phyloP scores from a whole-genome alignment of 2,329 filamentous ascomycete species.

The Fusarium siculi region DNA sequence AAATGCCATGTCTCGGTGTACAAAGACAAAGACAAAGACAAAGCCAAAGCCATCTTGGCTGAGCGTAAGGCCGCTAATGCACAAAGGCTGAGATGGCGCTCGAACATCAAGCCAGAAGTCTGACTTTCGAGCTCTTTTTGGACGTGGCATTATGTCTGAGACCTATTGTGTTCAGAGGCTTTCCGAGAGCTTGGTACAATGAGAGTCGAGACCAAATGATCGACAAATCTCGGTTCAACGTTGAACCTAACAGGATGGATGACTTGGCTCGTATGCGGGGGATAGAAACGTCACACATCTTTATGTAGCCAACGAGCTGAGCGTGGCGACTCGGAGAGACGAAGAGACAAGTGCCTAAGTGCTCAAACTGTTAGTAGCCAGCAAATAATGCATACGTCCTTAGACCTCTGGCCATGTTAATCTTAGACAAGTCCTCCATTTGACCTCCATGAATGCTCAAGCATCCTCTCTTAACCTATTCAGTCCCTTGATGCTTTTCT shows the following conservation, averaged over 20 bases:
- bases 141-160: slow-evolving; percentile 1
- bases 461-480: neutral
- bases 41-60: neutral
- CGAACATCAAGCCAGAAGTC: neutral
- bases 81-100: neutral
- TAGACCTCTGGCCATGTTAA: neutral
- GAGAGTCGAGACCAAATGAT: neutral
- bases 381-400: neutral
- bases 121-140: neutral
- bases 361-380: neutral
- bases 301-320: neutral
- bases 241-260: neutral
- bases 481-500: neutral
- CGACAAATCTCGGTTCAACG: neutral
- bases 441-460: neutral
- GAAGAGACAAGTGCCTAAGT: neutral
- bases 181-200: slow-evolving; percentile 3
- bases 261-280: neutral
- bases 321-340: neutral
- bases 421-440: too few species aligned
- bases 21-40: neutral
- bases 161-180: neutral
- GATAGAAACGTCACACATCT: neutral
- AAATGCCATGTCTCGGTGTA: neutral
- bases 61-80: slow-evolving; percentile 1